These are phyloP conservation scores for Casuarina cunninghamiana DNA, from an alignment of 306 rosid genomes.

Conservation along the genomic window DNA sequence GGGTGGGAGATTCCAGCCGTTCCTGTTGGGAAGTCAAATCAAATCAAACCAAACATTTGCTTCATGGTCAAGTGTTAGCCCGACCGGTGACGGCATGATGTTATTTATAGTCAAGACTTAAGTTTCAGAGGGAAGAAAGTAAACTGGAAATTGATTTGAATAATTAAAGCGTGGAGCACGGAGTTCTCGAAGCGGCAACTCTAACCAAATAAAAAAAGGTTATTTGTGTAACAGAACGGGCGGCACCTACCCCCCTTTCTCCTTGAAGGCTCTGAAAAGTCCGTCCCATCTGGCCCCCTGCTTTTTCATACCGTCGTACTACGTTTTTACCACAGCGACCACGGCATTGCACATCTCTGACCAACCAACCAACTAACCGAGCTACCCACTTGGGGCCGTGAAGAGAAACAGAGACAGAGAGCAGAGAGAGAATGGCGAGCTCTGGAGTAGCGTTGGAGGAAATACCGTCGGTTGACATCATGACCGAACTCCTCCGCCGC, in stretches of 20 bases:
- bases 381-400: neutral
- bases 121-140: too few species aligned
- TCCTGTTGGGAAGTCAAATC: too few species aligned
- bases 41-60: too few species aligned
- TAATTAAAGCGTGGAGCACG: too few species aligned
- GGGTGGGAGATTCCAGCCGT: too few species aligned
- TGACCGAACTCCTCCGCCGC: slow-evolving; percentile 88
- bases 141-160: too few species aligned
- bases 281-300: neutral
- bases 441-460: slow-evolving; percentile 57
- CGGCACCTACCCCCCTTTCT: neutral
- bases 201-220: neutral
- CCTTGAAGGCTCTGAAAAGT: neutral
- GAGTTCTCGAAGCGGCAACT: neutral
- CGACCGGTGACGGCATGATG: too few species aligned
- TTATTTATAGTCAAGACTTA: too few species aligned
- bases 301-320: neutral
- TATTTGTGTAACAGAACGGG: neutral
- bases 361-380: neutral
- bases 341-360: too few species aligned
- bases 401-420: neutral
- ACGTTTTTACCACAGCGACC: neutral
- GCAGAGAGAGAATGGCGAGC: slow-evolving; percentile 43
- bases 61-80: too few species aligned
- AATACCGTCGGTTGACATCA: slow-evolving; percentile 76